These are phyloP conservation scores for Scedosporium aurantiacum DNA, from an alignment of 2,329 filamentous ascomycete genomes.

Conservation along the genomic window DNA sequence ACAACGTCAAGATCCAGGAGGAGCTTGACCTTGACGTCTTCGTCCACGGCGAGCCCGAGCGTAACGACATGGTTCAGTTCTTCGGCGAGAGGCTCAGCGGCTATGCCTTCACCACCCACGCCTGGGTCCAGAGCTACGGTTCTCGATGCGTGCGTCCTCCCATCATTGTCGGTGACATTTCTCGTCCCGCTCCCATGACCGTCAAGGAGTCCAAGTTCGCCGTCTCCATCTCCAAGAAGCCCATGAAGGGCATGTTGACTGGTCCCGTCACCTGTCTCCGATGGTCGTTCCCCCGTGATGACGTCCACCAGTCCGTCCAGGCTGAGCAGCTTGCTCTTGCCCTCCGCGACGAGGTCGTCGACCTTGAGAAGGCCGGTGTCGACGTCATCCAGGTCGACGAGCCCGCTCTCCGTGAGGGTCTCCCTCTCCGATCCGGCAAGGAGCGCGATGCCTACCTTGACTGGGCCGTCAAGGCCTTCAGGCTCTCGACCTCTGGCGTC, in stretches of 20 bases:
- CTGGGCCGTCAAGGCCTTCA: slow-evolving; percentile 98
- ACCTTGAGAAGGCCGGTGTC: slow-evolving; percentile 93
- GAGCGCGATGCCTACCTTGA: slow-evolving; percentile 95
- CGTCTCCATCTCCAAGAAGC: slow-evolving; percentile 89
- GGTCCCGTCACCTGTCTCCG: slow-evolving; percentile 96
- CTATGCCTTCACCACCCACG: slow-evolving; percentile 98
- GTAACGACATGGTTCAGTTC: slow-evolving; percentile 99
- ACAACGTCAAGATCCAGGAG: slow-evolving; percentile 93
- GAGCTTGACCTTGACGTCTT: slow-evolving; percentile 95
- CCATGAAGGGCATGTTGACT: slow-evolving; percentile 99
- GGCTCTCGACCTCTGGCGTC: slow-evolving; percentile 85
- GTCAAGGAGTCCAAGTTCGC: slow-evolving; percentile 99
- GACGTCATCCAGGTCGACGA: slow-evolving; percentile 99
- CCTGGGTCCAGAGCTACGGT: slow-evolving; percentile 97
- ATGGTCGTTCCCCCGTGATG: slow-evolving; percentile 99
- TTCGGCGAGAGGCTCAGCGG: slow-evolving; percentile 95
- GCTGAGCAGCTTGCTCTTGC: slow-evolving; percentile 97
- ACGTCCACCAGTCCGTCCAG: slow-evolving; percentile 98
- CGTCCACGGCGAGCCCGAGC: slow-evolving; percentile 98
- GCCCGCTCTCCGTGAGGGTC: slow-evolving; percentile 97
- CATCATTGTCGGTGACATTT: slow-evolving; percentile 98
- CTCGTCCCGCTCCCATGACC: slow-evolving; percentile 91
- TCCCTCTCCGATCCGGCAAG: slow-evolving; percentile 84
- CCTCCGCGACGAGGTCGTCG: slow-evolving; percentile 94
- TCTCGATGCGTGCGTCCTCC: slow-evolving; percentile 97